Base-by-base conservation (phyloP, 176 grass and related monocot genomes). In the Avena eriantha region DNA sequence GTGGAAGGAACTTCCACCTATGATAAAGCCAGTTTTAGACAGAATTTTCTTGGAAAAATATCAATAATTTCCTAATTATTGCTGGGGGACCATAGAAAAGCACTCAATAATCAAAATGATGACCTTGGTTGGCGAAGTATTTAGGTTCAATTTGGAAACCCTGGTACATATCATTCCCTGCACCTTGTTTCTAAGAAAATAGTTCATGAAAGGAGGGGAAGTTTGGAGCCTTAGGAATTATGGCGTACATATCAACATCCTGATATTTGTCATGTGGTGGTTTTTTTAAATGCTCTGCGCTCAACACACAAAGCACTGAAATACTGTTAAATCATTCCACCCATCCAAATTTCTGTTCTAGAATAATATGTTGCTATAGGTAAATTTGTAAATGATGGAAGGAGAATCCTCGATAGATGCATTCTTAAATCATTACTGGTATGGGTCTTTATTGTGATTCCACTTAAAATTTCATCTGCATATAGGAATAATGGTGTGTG, bases 31-130 rank as follows among this genome's bases (percentile, higher is more conserved):
- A 89, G 92, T 94, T 92, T 95, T 92, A 41, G 92, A 98, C 81
- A 86, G 96, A 98, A 87, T 95, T 98, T 89, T 93, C 93, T 86
- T 94, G 96, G 96, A 84, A 91, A 79, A 92, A 91, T 92, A 84
- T 92, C 46, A 95, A 92, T 46, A 98, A 95, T 85, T 95, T 93
- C 65, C 85, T 95, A 7, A 84, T 95, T 89, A 90, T 98, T 86
- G 92, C 80, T 84, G 96, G 96, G 68, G 96, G 96, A 98, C 92
- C 4, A 98, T 93, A 47, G 90, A 95, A 86, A 98, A 98, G 85
- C 90, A 98, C 66, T 92, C 96, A 76, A 75, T 91, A 65, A 92
- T 90, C 15, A 98, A 95, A 88, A 98, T 84, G 66, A 95, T 95
- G 92, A 86, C 92, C 4, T 87, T 98, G 66, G 93, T 95, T 86